These are phyloP conservation scores for Trametes meyenii DNA, from an alignment of 768 basidiomycete genomes.

Conservation along the genomic window DNA sequence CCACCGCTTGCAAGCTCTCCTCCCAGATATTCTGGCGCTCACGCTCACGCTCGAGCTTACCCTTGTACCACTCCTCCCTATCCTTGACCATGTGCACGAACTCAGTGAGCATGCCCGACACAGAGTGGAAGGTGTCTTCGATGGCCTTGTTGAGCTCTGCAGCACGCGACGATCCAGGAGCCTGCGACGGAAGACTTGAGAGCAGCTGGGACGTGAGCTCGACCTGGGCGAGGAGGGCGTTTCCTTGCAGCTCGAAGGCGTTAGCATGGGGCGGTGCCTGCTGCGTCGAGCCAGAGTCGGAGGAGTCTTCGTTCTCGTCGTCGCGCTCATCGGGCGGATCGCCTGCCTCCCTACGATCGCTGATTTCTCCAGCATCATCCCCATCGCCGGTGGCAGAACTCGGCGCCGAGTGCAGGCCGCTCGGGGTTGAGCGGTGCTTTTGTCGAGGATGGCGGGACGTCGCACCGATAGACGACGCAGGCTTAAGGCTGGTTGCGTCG, in stretches of 20 bases:
- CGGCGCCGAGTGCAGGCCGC: slow-evolving; percentile 6
- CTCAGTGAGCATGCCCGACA: slow-evolving; percentile 63
- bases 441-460: slow-evolving; percentile 4
- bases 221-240: slow-evolving; percentile 72
- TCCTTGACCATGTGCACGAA: slow-evolving; percentile 71
- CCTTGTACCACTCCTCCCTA: slow-evolving; percentile 81
- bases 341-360: slow-evolving; percentile 26
- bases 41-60: slow-evolving; percentile 64
- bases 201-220: slow-evolving; percentile 75
- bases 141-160: slow-evolving; percentile 29
- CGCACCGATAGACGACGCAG: slow-evolving; percentile 17
- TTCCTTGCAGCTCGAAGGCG: slow-evolving; percentile 68
- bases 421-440: slow-evolving; percentile 9
- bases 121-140: slow-evolving; percentile 53
- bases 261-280: slow-evolving; percentile 57
- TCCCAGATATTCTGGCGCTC: slow-evolving; percentile 80
- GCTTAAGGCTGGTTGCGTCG: slow-evolving; percentile 38
- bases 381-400: slow-evolving; percentile 34
- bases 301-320: slow-evolving; percentile 48
- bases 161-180: slow-evolving; percentile 24
- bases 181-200: slow-evolving; percentile 42
- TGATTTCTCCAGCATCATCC: slow-evolving; percentile 16
- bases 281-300: slow-evolving; percentile 44
- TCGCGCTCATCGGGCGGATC: slow-evolving; percentile 34
- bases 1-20: slow-evolving; percentile 84